A percentile compares a stretch with the other conserved stretches of the same genome.
phyloP scores from a whole-genome alignment of 2,329 filamentous ascomycete genomes.

The Berkeleyomyces basicola region DNA sequence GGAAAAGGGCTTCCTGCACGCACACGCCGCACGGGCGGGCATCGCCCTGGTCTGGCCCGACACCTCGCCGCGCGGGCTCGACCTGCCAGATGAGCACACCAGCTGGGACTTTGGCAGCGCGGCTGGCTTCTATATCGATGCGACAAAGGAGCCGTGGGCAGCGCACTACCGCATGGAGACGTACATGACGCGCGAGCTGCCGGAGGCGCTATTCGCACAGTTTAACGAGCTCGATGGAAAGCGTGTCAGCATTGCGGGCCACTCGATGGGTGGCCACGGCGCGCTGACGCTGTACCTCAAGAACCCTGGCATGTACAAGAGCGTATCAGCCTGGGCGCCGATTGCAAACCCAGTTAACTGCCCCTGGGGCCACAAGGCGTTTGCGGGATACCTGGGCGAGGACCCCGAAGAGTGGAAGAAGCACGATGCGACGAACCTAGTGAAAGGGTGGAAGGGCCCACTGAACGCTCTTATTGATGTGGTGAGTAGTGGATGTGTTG shows the following conservation, averaged over 20 bases:
- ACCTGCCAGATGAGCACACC: conserved; percentile 72
- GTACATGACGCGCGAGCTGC: conserved; percentile 84
- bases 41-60: conserved; percentile 93
- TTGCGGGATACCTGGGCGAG: conserved; percentile 72
- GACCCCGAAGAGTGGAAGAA: conserved; percentile 64
- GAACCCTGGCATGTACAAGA: conserved; percentile 79
- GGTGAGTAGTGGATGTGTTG: conserved; percentile 30
- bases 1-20: conserved; percentile 82
- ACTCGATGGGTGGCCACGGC: conserved; percentile 95
- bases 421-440: conserved; percentile 82
- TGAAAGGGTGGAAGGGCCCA: conserved; percentile 54
- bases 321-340: conserved; percentile 77
- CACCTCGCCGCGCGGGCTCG: conserved; percentile 74
- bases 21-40: conserved; percentile 58
- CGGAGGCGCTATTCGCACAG: conserved; percentile 51
- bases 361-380: conserved; percentile 93
- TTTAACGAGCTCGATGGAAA: conserved; percentile 54
- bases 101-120: conserved; percentile 81
- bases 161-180: conserved; percentile 84
- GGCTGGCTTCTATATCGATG: conserved; percentile 90
- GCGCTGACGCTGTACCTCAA: conserved; percentile 84
- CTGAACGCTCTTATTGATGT: conserved; percentile 79
- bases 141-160: conserved; percentile 56
- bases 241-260: conserved; percentile 72
- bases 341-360: conserved; percentile 74